Evolutionary conservation across 176 grass and related monocot genomes (phyloP).

Genomic region (maize (Zea mays)): Zm-B73-REFERENCE-NAM-5.0 NC_050103.1:84724501-84725000

Average conservation of each 20-base stretch:
- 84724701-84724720: slow-evolving; percentile 67
- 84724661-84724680: slow-evolving; percentile 68
- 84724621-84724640: slow-evolving; percentile 58
- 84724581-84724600: slow-evolving; percentile 62
- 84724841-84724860: too few species aligned
- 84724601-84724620: slow-evolving; percentile 61
- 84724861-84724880: too few species aligned
- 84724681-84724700: slow-evolving; percentile 72
- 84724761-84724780: too few species aligned
- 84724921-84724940: too few species aligned
- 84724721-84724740: slow-evolving; percentile 52
- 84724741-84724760: slow-evolving; percentile 78
- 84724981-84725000: slow-evolving; percentile 57
- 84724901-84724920: too few species aligned
- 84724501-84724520: slow-evolving; percentile 44
- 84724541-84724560: slow-evolving; percentile 53
- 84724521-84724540: slow-evolving; percentile 55
- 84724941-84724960: slow-evolving; percentile 61
- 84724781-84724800: too few species aligned
- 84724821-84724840: too few species aligned
- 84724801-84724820: too few species aligned
- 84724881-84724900: too few species aligned
- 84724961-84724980: slow-evolving; percentile 58
- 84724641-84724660: slow-evolving; percentile 54
- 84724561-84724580: slow-evolving; percentile 55